phyloP scores from a whole-genome alignment of 306 rosid genomes.

The Glycine soja region DNA sequence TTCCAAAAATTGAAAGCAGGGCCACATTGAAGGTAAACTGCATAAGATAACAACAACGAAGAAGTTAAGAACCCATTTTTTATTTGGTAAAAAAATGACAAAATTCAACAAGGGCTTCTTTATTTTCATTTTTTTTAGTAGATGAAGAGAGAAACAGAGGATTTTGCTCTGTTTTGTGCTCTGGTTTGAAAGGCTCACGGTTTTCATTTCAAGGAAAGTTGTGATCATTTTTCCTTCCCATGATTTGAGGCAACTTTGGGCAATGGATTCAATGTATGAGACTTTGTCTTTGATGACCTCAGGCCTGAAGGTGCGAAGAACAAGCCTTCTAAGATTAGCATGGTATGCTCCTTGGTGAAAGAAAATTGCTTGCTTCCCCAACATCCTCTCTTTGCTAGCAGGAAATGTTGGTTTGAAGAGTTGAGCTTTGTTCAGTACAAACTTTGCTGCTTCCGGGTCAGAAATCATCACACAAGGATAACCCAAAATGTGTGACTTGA shows the following conservation, averaged over 20 bases:
- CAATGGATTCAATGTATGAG: conserved; percentile 72
- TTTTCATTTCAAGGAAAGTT: conserved; percentile 91
- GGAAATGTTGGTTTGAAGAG: conserved; percentile 96
- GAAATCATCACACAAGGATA: conserved; percentile 94
- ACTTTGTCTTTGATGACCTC: conserved; percentile 62
- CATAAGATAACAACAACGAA: conserved; percentile 9
- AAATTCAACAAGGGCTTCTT: neutral
- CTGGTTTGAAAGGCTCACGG: conserved; percentile 52
- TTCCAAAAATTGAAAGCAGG: conserved; percentile 81
- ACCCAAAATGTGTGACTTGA: conserved; percentile 95
- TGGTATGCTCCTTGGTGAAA: conserved; percentile 94
- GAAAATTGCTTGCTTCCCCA: conserved; percentile 87
- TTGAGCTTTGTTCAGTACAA: conserved; percentile 72
- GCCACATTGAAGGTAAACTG: conserved; percentile 92
- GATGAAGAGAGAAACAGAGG: conserved; percentile 38
- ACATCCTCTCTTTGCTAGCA: conserved; percentile 86
- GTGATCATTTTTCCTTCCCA: conserved; percentile 73
- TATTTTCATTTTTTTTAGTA: neutral
- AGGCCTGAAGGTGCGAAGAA: conserved; percentile 80
- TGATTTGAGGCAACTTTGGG: conserved; percentile 66
- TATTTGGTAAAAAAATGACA: neutral
- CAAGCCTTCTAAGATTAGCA: conserved; percentile 79
- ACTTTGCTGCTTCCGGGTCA: conserved; percentile 80
- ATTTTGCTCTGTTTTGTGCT: neutral
- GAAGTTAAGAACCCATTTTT: neutral